A percentile compares a stretch with the other conserved stretches of the same genome.
phyloP scores from a whole-genome alignment of 2,329 filamentous ascomycete species.

The Neonectria ditissima region DNA sequence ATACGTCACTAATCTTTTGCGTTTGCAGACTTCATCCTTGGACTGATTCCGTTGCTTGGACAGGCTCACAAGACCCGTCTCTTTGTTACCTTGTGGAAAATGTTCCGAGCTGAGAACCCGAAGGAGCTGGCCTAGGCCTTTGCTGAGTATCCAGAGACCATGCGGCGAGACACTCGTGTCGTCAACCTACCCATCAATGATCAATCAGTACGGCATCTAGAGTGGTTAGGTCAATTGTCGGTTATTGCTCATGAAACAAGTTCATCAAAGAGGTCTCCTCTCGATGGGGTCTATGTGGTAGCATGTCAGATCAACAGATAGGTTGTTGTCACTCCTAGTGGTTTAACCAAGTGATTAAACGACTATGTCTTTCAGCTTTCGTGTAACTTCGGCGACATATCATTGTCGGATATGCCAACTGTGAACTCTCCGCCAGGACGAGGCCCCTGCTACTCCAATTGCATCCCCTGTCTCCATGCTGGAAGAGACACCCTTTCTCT shows the following conservation, averaged over 20 bases:
- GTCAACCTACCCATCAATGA: neutral
- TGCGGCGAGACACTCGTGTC: neutral
- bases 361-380: too few species aligned
- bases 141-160: neutral
- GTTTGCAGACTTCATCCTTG: neutral
- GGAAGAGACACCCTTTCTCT: neutral
- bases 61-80: neutral
- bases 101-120: neutral
- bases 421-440: too few species aligned
- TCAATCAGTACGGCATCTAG: neutral
- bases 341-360: neutral
- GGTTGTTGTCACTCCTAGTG: too few species aligned
- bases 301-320: too few species aligned
- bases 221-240: neutral
- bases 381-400: too few species aligned
- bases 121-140: neutral
- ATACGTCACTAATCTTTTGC: neutral
- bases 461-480: neutral
- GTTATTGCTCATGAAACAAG: neutral
- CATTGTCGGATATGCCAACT: too few species aligned
- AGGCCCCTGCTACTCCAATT: neutral
- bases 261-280: neutral
- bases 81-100: neutral
- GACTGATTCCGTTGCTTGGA: neutral
- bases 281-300: neutral